A percentile compares a stretch with the other conserved stretches of the same genome.
Evolutionary conservation across 2,329 filamentous ascomycete species (phyloP).

Genomic region (Pseudocercospora ulei): DNA sequence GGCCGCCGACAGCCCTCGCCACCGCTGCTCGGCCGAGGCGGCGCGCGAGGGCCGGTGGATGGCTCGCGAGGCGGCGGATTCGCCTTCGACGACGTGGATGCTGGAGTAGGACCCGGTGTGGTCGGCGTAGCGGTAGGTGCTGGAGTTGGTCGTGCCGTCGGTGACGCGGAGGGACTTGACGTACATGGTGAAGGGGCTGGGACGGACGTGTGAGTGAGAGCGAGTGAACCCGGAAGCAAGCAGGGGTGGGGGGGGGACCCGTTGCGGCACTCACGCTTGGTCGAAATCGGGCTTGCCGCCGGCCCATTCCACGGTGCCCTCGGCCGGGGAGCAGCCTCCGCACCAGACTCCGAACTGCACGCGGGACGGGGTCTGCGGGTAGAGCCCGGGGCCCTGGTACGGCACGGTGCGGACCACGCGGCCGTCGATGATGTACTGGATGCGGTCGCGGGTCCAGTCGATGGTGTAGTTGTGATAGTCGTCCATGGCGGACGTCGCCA

Average conservation of each 20-base stretch:
- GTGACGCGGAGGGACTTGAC: slow-evolving; percentile 33
- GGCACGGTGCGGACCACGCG: slow-evolving; percentile 55
- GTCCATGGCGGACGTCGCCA: slow-evolving; percentile 46
- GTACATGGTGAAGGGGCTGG: slow-evolving; percentile 33
- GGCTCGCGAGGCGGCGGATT: slow-evolving; percentile 28
- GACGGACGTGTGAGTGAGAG: slow-evolving; percentile 5
- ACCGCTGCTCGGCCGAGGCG: slow-evolving; percentile 38
- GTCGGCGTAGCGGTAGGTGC: slow-evolving; percentile 37
- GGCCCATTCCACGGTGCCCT: slow-evolving; percentile 36
- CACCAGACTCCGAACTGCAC: slow-evolving; percentile 69
- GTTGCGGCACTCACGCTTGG: slow-evolving; percentile 24
- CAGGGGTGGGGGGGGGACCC: too few species aligned
- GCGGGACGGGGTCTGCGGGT: slow-evolving; percentile 67
- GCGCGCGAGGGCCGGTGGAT: slow-evolving; percentile 38
- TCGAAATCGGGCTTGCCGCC: slow-evolving; percentile 33
- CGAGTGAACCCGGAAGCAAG: too few species aligned
- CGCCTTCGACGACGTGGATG: slow-evolving; percentile 38
- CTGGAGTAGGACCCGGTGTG: slow-evolving; percentile 36
- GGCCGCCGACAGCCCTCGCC: slow-evolving; percentile 38
- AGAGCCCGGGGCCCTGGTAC: slow-evolving; percentile 34
- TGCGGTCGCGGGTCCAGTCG: slow-evolving; percentile 56
- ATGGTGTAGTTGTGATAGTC: slow-evolving; percentile 61
- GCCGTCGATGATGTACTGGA: slow-evolving; percentile 63
- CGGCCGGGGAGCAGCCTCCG: slow-evolving; percentile 68
- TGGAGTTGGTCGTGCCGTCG: slow-evolving; percentile 33